Evolutionary conservation across 1,139 yeast species (phyloP), one percentile per base, ranked within the genome.

Genomic region (Pichia sp.): DNA sequence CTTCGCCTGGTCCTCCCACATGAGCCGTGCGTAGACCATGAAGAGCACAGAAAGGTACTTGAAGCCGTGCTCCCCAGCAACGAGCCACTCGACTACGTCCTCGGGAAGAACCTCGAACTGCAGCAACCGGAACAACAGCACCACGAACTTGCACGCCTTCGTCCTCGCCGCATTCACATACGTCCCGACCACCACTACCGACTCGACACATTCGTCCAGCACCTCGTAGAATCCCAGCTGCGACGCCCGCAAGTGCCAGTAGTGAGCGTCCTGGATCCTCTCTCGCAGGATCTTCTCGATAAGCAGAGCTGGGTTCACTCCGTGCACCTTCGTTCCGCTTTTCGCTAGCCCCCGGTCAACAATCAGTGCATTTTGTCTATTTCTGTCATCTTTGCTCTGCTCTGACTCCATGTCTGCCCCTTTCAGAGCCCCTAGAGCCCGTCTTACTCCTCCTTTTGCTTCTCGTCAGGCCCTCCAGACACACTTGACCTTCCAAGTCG

Each of bases 251-350:
- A 80, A 82, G 59, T 85, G 84, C 79, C 87, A 87, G 67, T 85
- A 87, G 6, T 83, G 64, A 1, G 87, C 80, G 61, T 85, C 92
- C 52, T 79, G 78, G 8, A 87, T 82, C 42, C 88, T 72, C 61
- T 86, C 90, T 52, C 90, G 72, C 34, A 84, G 72, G 57, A 87
- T 86, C 56, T 86, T 84, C 64, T 86, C 93, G 5, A 87, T 72
- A 45, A 84, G 69, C 54, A 75, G 67, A 0, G 84, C 80, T 43
- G 83, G 81, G 62, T 82, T 81, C 40, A 75, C 64, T 10, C 75
- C 74, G 45, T 72, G 74, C 16, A 71, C 61, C 32, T 70, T 67
- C 5, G 55, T 58, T 1, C 62, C 63, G 16, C 59, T 58, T 7
- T 54, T 57, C 0, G 71, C 69, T 11, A 74, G 54, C 1, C 75